Percentiles rank a stretch among this genome's conserved stretches.
phyloP scores from a whole-genome alignment of 345 rosid species.

The Clarkia xantiana region DNA sequence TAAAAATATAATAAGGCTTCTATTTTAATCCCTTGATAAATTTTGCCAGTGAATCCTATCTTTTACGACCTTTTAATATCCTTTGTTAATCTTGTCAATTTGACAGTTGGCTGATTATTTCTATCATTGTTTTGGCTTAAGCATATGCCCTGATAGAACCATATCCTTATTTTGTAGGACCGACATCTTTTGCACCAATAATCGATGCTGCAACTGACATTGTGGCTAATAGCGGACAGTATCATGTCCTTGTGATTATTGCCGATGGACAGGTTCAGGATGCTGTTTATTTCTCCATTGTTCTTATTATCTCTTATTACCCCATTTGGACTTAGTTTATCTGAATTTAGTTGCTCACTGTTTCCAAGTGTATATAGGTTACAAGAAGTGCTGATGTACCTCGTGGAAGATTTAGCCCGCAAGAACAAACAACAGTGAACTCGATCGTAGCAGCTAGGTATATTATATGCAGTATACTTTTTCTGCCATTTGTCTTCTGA shows the following conservation, averaged over 20 bases:
- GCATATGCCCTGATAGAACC: too few relatives aligned
- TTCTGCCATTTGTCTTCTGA: background rate
- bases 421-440: conserved; percentile 69
- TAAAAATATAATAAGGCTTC: too few relatives aligned
- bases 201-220: conserved; percentile 77
- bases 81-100: too few relatives aligned
- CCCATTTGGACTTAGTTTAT: conserved; percentile 2
- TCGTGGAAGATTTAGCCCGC: conserved; percentile 52
- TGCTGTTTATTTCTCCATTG: conserved; percentile 1
- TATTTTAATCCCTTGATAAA: too few relatives aligned
- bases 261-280: conserved; percentile 81
- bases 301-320: background rate
- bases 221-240: conserved; percentile 61
- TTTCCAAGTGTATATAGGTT: conserved; percentile 27
- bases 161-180: conserved; percentile 30
- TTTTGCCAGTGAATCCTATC: too few relatives aligned
- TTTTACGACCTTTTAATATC: too few relatives aligned
- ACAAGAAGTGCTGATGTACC: conserved; percentile 51
- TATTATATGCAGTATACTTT: conserved; percentile 5
- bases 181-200: conserved; percentile 90
- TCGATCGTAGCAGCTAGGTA: conserved; percentile 93
- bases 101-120: too few relatives aligned
- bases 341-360: background rate
- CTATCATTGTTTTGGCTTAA: too few relatives aligned
- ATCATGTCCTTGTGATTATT: conserved; percentile 81